phyloP scores from a whole-genome alignment of 2,329 filamentous ascomycete genomes.

The Talaromyces verruculosus region DNA sequence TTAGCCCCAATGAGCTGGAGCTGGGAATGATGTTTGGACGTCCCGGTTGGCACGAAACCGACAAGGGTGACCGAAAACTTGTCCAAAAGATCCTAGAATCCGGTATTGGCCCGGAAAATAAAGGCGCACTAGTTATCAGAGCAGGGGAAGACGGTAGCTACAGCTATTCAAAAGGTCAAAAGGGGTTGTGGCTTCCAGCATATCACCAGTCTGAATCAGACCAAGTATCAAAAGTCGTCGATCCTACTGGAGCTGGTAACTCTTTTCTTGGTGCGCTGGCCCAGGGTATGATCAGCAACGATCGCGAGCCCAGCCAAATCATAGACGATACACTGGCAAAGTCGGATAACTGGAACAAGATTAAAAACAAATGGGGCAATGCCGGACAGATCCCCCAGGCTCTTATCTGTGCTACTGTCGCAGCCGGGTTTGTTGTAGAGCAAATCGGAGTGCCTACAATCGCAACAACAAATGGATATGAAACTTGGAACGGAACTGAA shows the following conservation, averaged over 20 bases:
- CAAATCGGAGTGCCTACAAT: constrained; percentile 76
- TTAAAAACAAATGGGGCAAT: constrained; percentile 49
- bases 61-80: constrained; percentile 32
- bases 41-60: constrained; percentile 35
- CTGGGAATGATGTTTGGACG: constrained; percentile 79
- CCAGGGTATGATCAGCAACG: constrained; percentile 53
- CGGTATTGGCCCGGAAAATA: constrained; percentile 39
- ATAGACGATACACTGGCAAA: constrained; percentile 41
- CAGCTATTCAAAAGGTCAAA: constrained; percentile 42
- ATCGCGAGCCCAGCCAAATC: constrained; percentile 32
- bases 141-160: constrained; percentile 62
- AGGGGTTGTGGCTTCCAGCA: constrained; percentile 69
- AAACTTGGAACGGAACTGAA: constrained; percentile 48
- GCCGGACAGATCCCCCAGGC: constrained; percentile 59
- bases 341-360: constrained; percentile 56
- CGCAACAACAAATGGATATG: constrained; percentile 34
- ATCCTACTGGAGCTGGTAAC: constrained; percentile 93
- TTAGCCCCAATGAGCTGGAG: constrained; percentile 83
- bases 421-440: constrained; percentile 91
- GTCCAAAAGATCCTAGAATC: constrained; percentile 38
- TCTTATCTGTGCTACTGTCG: constrained; percentile 73
- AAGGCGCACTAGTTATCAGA: constrained; percentile 52
- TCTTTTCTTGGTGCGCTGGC: constrained; percentile 71
- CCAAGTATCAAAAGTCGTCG: constrained; percentile 60
- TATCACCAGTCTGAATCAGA: constrained; percentile 57